Percentiles rank a stretch among this genome's conserved stretches.
These are phyloP conservation scores for Saturnispora diversa DNA, from an alignment of 805 yeast genomes.

Conservation along the genomic window DNA sequence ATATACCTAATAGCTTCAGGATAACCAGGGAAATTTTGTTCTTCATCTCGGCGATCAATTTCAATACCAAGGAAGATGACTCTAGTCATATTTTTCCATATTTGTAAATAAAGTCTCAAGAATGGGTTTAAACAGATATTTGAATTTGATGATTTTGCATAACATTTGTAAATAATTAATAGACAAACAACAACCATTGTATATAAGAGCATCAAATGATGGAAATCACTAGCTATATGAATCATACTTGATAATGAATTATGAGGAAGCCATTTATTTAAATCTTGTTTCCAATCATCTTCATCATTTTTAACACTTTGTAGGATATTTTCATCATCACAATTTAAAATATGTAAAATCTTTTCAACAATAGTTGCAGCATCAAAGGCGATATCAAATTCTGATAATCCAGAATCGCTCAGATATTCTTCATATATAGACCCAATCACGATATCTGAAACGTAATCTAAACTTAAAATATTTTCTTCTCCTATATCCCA, in stretches of 20 bases:
- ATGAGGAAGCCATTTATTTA: slow-evolving; percentile 34
- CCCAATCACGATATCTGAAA: slow-evolving; percentile 45
- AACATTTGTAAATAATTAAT: slow-evolving; percentile 38
- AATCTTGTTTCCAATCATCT: slow-evolving; percentile 27
- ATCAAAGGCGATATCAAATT: slow-evolving; percentile 28
- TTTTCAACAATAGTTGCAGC: slow-evolving; percentile 32
- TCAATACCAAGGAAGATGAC: slow-evolving; percentile 54
- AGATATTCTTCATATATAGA: slow-evolving; percentile 27
- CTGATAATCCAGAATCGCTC: slow-evolving; percentile 29
- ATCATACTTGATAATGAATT: slow-evolving; percentile 20
- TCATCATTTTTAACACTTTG: slow-evolving; percentile 36
- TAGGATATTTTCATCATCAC: slow-evolving; percentile 36
- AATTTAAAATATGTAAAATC: slow-evolving; percentile 31
- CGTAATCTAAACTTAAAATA: slow-evolving; percentile 47
- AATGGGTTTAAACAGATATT: slow-evolving; percentile 55
- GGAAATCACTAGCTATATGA: slow-evolving; percentile 25
- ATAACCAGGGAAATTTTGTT: slow-evolving; percentile 30
- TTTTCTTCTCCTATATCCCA: slow-evolving; percentile 43
- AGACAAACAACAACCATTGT: slow-evolving; percentile 37
- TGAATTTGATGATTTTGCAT: slow-evolving; percentile 24
- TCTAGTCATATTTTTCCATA: slow-evolving; percentile 62
- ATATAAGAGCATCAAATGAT: slow-evolving; percentile 38
- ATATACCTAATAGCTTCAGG: slow-evolving; percentile 42
- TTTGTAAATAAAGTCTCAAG: slow-evolving; percentile 43
- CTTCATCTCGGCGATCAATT: slow-evolving; percentile 45